Evolutionary conservation across 2,329 filamentous ascomycete species (phyloP).

Genomic region (Colletotrichum somersetense): DNA sequence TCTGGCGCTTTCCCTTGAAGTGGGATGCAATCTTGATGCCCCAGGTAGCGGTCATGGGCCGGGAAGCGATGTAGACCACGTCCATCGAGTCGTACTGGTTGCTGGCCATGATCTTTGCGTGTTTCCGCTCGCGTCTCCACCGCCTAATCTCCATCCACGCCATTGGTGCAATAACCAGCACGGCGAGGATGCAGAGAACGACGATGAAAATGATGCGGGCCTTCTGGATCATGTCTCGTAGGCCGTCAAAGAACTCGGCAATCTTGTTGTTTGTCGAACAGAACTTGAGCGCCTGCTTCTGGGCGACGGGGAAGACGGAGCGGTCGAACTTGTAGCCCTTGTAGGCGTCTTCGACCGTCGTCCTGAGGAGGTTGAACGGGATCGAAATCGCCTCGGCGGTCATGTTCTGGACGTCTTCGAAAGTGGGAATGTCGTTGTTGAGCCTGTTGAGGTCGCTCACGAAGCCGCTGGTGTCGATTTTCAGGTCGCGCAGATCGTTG

Average conservation of each 20-base stretch:
- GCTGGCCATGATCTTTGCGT: conserved; percentile 73
- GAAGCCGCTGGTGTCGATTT: conserved; percentile 75
- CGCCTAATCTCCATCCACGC: conserved; percentile 83
- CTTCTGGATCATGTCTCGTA: conserved; percentile 74
- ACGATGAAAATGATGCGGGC: conserved; percentile 82
- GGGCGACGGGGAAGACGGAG: conserved; percentile 82
- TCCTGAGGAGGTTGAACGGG: conserved; percentile 85
- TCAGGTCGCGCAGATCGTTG: conserved; percentile 75
- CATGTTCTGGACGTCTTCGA: conserved; percentile 85
- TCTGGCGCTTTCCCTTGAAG: conserved; percentile 75
- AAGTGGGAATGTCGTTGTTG: conserved; percentile 84
- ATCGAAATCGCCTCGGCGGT: conserved; percentile 79
- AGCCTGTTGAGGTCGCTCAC: conserved; percentile 77
- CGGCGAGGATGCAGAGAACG: conserved; percentile 78
- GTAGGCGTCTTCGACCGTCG: conserved; percentile 77
- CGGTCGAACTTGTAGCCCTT: conserved; percentile 83
- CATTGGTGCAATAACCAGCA: conserved; percentile 82
- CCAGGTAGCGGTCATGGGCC: conserved; percentile 78
- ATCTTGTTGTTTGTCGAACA: conserved; percentile 89
- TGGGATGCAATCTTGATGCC: conserved; percentile 78
- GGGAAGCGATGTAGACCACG: conserved; percentile 86
- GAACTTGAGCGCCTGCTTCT: conserved; percentile 86
- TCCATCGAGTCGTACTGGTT: conserved; percentile 85
- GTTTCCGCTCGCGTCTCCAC: conserved; percentile 79
- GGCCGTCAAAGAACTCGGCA: conserved; percentile 82